Evolutionary conservation across 116 monocot species (phyloP).

Genomic region (Phalaenopsis hybrid): DNA sequence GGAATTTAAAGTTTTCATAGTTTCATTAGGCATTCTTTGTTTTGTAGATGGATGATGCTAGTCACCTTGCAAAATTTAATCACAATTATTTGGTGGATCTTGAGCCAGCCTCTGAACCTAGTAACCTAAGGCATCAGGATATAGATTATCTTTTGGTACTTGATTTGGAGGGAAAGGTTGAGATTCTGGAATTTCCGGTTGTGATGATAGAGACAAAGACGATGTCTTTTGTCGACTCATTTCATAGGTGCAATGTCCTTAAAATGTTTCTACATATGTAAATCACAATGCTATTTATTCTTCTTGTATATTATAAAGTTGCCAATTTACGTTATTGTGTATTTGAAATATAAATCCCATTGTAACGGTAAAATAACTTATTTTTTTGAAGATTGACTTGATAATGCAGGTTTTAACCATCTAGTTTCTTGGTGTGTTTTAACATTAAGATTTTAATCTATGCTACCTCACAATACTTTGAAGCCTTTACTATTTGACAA

Average conservation of each 20-base stretch:
- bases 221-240: slow-evolving; percentile 60
- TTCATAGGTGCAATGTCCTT: slow-evolving; percentile 58
- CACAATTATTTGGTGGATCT: slow-evolving; percentile 59
- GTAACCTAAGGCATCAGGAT: slow-evolving; percentile 34
- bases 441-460: neutral
- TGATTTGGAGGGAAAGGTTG: slow-evolving; percentile 91
- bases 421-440: neutral
- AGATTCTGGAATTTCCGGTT: slow-evolving; percentile 97
- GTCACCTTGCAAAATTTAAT: slow-evolving; percentile 78
- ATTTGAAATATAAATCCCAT: neutral
- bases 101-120: slow-evolving; percentile 19
- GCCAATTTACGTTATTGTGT: neutral
- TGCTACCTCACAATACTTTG: neutral
- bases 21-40: slow-evolving; percentile 9
- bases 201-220: slow-evolving; percentile 74
- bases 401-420: neutral
- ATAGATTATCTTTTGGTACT: slow-evolving; percentile 76
- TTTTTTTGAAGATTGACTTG: neutral
- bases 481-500: neutral
- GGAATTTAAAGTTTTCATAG: neutral
- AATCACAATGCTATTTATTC: neutral
- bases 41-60: slow-evolving; percentile 60
- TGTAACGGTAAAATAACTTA: neutral
- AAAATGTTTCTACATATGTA: neutral
- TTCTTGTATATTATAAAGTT: neutral